Evolutionary conservation across 2,329 filamentous ascomycete genomes (phyloP), one percentile per base, ranked within the genome.

Genomic region (Aschersonia sp.): DNA sequence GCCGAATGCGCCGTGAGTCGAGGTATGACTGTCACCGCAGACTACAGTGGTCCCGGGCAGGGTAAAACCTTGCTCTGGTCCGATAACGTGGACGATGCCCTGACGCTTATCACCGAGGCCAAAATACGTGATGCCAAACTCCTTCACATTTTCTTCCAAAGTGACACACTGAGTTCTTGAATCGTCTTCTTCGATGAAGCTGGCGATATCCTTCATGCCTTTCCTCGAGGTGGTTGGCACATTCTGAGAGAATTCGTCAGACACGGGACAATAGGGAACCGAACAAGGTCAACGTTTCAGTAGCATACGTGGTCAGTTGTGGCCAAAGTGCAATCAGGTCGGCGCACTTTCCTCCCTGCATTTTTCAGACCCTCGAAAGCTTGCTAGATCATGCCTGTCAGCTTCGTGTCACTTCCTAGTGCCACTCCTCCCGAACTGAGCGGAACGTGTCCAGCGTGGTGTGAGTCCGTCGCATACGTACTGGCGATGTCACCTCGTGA

Each of bases 51-150:
- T 97, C 56, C 87, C 92, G 42, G 92, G 92, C 39, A 97, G 83
- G 49, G 92, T 98, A 73, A 98, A 98, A 56, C 92, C 92, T 68
- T 98, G 92, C 73, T 98, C 92, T 41, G 92, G 92, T 37, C 92
- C 92, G 58, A 98, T 97, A 59, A 98, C 87, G 69, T 98, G 92
- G 50, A 97, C 92, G 58, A 98, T 98, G 55, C 92, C 92, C 69
- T 98, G 92, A 55, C 92, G 83, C 76, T 92, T 94, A 69, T 97
- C 90, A 56, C 84, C 86, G 53, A 98, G 81, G 52, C 92, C 92
- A 63, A 98, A 98, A 70, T 96, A 97, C 64, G 89, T 96, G 60
- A 98, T 76, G 60, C 87, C 88, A 63, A 96, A 97, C 55, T 90
- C 86, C 70, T 90, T 92, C 59, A 98, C 90, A 59, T 98, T 98